These are phyloP conservation scores for Trifolium dubium DNA, from an alignment of 306 rosid genomes.

Conservation along the genomic window DNA sequence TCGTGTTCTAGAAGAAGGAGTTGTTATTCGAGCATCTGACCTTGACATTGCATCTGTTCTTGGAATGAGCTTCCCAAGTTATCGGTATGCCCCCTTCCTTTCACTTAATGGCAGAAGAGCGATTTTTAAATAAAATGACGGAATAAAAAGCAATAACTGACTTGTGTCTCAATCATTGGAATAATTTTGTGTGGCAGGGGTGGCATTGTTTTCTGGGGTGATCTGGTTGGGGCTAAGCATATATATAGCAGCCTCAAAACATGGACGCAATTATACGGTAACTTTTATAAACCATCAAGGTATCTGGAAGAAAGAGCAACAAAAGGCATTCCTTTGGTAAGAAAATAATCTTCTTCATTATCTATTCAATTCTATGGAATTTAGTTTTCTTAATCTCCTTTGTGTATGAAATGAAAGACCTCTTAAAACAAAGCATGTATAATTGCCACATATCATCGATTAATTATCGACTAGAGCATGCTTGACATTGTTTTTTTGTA, in stretches of 20 bases:
- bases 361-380: slow-evolving; percentile 26
- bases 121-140: slow-evolving; percentile 3
- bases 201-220: slow-evolving; percentile 93
- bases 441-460: not conserved
- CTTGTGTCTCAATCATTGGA: slow-evolving; percentile 31
- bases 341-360: slow-evolving; percentile 21
- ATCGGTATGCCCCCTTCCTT: slow-evolving; percentile 54
- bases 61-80: slow-evolving; percentile 97
- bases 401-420: not conserved
- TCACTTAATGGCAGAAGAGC: not conserved
- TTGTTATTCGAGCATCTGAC: slow-evolving; percentile 87
- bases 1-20: slow-evolving; percentile 82
- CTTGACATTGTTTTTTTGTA: slow-evolving; percentile 31
- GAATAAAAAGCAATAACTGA: slow-evolving; percentile 18
- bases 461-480: slow-evolving; percentile 22
- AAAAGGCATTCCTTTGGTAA: slow-evolving; percentile 87
- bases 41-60: slow-evolving; percentile 90
- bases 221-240: slow-evolving; percentile 79
- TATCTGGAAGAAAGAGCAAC: slow-evolving; percentile 88
- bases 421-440: not conserved
- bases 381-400: slow-evolving; percentile 10
- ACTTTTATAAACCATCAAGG: slow-evolving; percentile 82
- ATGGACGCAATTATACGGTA: slow-evolving; percentile 81
- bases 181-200: slow-evolving; percentile 63
- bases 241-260: slow-evolving; percentile 73